These are phyloP conservation scores for Lotus japonicus DNA, from an alignment of 306 rosid genomes.

Conservation along the genomic window DNA sequence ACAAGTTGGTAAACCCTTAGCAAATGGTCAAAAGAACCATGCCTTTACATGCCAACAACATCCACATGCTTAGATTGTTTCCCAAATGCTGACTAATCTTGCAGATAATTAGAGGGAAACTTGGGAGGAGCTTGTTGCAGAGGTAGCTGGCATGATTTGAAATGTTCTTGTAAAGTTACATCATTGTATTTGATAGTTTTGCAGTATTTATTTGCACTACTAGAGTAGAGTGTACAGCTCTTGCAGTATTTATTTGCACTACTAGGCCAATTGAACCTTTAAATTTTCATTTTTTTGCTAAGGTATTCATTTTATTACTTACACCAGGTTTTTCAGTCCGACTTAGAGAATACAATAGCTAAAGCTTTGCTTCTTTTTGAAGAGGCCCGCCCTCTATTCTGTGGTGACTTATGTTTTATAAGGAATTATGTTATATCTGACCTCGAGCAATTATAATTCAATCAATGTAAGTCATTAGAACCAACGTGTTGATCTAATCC, in stretches of 20 bases:
- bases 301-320: not conserved
- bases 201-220: not conserved
- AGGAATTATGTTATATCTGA: too few species aligned
- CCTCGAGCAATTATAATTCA: too few species aligned
- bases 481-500: too few species aligned
- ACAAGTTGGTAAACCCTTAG: conserved; percentile 35
- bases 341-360: too few species aligned
- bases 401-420: too few species aligned
- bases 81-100: not conserved
- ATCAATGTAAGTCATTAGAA: too few species aligned
- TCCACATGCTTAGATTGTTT: conserved; percentile 13
- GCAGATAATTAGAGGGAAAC: conserved; percentile 11
- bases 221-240: conserved; percentile 23
- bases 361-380: too few species aligned
- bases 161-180: conserved; percentile 25
- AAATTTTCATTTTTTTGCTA: not conserved
- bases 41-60: not conserved
- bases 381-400: too few species aligned
- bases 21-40: conserved; percentile 11
- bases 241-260: not conserved
- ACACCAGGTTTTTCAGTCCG: too few species aligned
- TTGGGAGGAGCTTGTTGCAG: not conserved
- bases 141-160: conserved; percentile 5
- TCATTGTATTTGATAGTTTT: conserved; percentile 1
- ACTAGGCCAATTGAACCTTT: not conserved